These are phyloP conservation scores for Pyricularia pennisetigena DNA, from an alignment of 2,329 filamentous ascomycete genomes.

Conservation along the genomic window DNA sequence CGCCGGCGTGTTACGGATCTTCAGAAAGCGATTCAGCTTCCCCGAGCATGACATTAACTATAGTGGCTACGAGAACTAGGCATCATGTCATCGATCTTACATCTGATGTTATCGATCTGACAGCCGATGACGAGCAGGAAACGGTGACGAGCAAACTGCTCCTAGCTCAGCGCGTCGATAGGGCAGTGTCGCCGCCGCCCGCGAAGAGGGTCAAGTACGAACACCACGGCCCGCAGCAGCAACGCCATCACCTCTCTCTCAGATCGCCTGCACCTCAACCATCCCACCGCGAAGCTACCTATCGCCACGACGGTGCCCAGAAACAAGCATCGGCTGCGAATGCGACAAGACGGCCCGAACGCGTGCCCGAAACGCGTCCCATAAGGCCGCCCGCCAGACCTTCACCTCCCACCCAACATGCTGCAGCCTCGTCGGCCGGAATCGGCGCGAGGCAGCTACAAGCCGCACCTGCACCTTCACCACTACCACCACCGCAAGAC, in stretches of 20 bases:
- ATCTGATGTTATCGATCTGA: not conserved
- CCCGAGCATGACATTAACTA: conserved; percentile 1
- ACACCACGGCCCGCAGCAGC: not conserved
- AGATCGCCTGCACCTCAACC: not conserved
- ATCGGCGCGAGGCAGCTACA: not conserved
- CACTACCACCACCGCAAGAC: not conserved
- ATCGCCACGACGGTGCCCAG: not conserved
- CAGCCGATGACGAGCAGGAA: not conserved
- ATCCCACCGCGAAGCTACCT: not conserved
- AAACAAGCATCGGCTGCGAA: not conserved
- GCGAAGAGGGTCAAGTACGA: not conserved
- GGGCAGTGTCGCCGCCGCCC: not conserved
- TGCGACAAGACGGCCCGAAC: not conserved
- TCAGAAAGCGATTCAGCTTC: not conserved
- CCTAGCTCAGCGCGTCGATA: too few relatives aligned
- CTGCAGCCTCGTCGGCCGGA: not conserved
- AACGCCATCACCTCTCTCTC: not conserved
- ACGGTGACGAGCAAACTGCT: too few relatives aligned
- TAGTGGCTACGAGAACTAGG: not conserved
- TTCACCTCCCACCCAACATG: too few relatives aligned
- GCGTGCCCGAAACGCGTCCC: not conserved
- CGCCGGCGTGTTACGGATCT: not conserved
- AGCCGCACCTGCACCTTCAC: not conserved
- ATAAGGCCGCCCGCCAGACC: too few relatives aligned
- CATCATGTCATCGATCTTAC: not conserved